These are phyloP conservation scores for Dendrobium chrysotoxum DNA, from an alignment of 106 monocot genomes.

Conservation along the genomic window DNA sequence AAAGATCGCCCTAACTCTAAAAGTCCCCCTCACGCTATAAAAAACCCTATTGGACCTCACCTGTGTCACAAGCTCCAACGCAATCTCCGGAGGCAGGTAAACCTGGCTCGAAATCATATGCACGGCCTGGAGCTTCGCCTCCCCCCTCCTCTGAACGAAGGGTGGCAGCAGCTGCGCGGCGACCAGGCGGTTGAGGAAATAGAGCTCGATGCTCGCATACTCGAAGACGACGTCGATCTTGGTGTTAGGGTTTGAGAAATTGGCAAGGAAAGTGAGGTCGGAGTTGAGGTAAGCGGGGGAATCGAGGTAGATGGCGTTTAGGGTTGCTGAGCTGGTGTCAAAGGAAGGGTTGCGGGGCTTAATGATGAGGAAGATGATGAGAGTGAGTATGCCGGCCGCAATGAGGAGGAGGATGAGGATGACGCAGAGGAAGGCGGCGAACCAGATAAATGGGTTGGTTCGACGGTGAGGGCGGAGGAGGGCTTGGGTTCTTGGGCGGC, in stretches of 20 bases:
- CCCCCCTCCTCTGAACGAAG: conserved; percentile 44
- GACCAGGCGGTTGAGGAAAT: conserved; percentile 51
- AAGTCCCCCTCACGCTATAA: conserved; percentile 51
- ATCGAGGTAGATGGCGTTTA: conserved; percentile 78
- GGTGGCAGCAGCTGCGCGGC: conserved; percentile 51
- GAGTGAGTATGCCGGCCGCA: conserved; percentile 47
- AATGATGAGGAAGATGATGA: conserved; percentile 76
- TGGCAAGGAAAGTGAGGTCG: conserved; percentile 76
- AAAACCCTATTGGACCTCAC: conserved; percentile 45
- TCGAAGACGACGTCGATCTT: conserved; percentile 51
- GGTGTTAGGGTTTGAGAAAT: conserved; percentile 87
- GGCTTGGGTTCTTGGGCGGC: conserved; percentile 10
- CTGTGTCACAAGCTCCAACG: conserved; percentile 38
- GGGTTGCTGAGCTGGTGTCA: conserved; percentile 48
- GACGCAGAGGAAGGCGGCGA: conserved; percentile 53
- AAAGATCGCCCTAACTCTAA: conserved; percentile 55
- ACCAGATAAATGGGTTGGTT: conserved; percentile 66
- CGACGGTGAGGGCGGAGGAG: conserved; percentile 49
- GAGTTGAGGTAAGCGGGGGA: conserved; percentile 54
- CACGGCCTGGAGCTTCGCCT: conserved; percentile 43
- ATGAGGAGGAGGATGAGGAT: conserved; percentile 74
- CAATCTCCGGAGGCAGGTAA: conserved; percentile 35
- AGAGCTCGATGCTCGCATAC: conserved; percentile 60
- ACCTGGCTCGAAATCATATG: conserved; percentile 90
- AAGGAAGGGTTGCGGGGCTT: conserved; percentile 60